Percentiles rank a stretch among this genome's conserved stretches.
phyloP scores from a whole-genome alignment of 768 basidiomycete species.

The Pisolithus tinctorius region DNA sequence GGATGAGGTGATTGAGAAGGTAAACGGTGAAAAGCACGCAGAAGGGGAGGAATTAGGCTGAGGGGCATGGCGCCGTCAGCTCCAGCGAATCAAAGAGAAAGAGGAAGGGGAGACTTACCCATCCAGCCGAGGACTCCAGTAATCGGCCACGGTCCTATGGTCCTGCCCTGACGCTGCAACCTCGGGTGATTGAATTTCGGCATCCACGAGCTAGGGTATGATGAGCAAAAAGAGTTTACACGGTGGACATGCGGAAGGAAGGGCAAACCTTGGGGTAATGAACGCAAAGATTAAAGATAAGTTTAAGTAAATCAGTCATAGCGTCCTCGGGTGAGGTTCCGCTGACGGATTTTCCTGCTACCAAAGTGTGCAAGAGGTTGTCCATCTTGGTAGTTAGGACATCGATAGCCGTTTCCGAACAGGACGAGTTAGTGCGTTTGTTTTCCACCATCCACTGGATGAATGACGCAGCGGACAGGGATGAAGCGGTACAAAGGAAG shows the following conservation, averaged over 20 bases:
- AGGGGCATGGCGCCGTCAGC: neutral
- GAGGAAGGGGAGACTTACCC: slow-evolving; percentile 34
- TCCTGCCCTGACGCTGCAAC: slow-evolving; percentile 13
- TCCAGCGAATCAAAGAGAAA: neutral
- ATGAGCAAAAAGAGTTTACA: neutral
- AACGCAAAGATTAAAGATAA: slow-evolving; percentile 72
- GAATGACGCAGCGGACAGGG: slow-evolving; percentile 35
- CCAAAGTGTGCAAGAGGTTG: slow-evolving; percentile 40
- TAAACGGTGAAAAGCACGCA: slow-evolving; percentile 63
- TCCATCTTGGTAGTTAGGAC: slow-evolving; percentile 59
- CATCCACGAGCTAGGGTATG: slow-evolving; percentile 29
- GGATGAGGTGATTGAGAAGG: slow-evolving; percentile 58
- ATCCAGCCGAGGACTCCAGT: slow-evolving; percentile 69
- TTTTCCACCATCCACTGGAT: slow-evolving; percentile 60
- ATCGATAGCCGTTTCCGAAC: slow-evolving; percentile 47
- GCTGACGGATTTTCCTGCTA: slow-evolving; percentile 31
- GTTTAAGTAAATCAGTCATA: slow-evolving; percentile 76
- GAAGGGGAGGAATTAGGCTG: slow-evolving; percentile 65
- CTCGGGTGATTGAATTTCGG: slow-evolving; percentile 33
- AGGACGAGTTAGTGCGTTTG: slow-evolving; percentile 41
- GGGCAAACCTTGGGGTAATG: slow-evolving; percentile 70
- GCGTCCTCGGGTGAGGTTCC: slow-evolving; percentile 59
- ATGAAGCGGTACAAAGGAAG: slow-evolving; percentile 62
- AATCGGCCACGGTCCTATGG: slow-evolving; percentile 60
- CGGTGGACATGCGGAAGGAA: neutral